Evolutionary conservation across 1,284 basidiomycete species (phyloP), one percentile per base, ranked within the genome.

Genomic region (Neotropicomus parvogracilis): DNA sequence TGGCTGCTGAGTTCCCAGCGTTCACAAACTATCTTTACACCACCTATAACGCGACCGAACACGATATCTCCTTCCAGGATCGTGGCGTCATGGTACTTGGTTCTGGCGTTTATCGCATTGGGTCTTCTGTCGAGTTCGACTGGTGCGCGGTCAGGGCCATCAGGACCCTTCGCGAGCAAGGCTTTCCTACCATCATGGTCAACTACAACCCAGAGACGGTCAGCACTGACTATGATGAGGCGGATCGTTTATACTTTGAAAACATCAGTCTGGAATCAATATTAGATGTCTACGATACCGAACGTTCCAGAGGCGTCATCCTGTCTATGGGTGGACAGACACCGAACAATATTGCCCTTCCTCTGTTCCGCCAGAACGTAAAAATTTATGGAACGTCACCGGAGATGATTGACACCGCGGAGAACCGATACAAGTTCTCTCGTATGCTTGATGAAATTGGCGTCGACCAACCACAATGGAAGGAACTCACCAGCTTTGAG

Each of bases 151-250:
- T 99, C 43, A 87, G 95, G 44, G 93, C 95, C 24, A 97, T 98
- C 69, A 78, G 95, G 56, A 98, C 95, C 1, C 78, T 99, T 35
- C 91, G 95, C 50, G 88, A 95, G 37, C 86, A 90, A 64, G 94
- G 94, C n/a, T 76, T 92, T 55, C 93, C 92, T 64, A 98, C 97
- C 8, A 84, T 98, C 72, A 99, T 98, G 97, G 90, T 99, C 73
- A 99, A 98, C 75, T 98, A 98, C 74, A 98, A 98, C 70, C 95
- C 95, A 20, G 97, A 99, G 75, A 99, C 95, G 0, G 95, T 99
- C 65, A 94, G 91, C 64, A 98, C 97, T 39, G 97, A 99, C 70
- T 99, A 97, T 70, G 95, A 99, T 71, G 97, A 99, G 68, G 95
- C 95, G 24, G 95, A 99, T 69, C 83, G 93, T 35, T 80, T 99